Base-by-base conservation (phyloP, 768 basidiomycete species). In the Vararia minispora region DNA sequence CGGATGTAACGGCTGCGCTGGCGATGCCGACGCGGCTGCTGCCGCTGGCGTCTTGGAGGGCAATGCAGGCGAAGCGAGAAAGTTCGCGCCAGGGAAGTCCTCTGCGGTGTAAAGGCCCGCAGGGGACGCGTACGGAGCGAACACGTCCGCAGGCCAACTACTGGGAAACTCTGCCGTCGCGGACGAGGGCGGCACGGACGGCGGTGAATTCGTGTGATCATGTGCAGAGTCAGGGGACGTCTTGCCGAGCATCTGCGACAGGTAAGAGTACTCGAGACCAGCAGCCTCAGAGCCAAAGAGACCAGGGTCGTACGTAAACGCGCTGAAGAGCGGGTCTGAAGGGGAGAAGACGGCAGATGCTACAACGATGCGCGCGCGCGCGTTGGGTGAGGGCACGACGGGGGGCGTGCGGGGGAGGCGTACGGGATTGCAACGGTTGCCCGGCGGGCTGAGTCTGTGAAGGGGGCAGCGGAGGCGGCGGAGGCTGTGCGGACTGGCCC, bases 231-330 rank as follows among this genome's bases (percentile, higher is more conserved):
- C 58, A 11, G 55, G 52, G 16, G 50, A 41, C 27, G 40, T 48
- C 32, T 49, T 57, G 27, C 86, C 89, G 35, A 98, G 71, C 54
- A 98, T 92, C 17, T 83, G 76, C 33, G 86, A 88, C 5, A 98
- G 74, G 48, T 95, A 94, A 33, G 88, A 88, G 59, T 95, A 98
- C 55, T 98, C 94, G 44, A 89, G 67, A 55, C 91, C 91, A 17
- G 89, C 90, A 7, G 86, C 88, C 56, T 91, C 86, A 31, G 87
- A 89, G 35, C 80, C 84, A 58, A 91, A 90, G 10, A 74, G 51
- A 57, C 60, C 70, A 35, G 79, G 65, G 54, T 81, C 74, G 52
- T 81, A 79, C 11, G 48, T 39, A 11, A 73, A 48, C 12, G 70
- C 57, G 44, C 71, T 66, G 54, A 79, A 74, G 44, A 87, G 63